Conservation (phyloP, 345 rosid genomes). For the Salix arbutifolia region DNA sequence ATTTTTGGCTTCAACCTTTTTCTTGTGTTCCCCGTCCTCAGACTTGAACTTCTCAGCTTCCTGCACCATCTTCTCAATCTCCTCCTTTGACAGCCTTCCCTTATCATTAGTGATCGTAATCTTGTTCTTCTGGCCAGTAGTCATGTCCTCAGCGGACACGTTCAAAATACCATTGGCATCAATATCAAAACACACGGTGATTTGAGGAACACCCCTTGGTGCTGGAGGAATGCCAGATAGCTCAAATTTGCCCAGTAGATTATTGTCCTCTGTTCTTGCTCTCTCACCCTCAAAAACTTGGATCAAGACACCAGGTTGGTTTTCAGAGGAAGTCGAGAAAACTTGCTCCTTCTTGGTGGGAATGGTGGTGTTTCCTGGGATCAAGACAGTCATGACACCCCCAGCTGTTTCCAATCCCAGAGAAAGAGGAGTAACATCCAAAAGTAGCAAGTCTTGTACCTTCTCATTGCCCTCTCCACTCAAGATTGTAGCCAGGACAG, state of each 20-base stretch:
- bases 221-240: constrained; percentile 21
- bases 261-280: constrained; percentile 17
- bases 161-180: constrained; percentile 22
- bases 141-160: constrained; percentile 23
- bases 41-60: constrained; percentile 30
- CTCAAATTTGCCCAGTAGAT: constrained; percentile 17
- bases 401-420: constrained; percentile 20
- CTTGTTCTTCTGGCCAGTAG: constrained; percentile 26
- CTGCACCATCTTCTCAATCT: constrained; percentile 23
- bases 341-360: constrained; percentile 22
- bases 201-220: constrained; percentile 21
- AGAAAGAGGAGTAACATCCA: constrained; percentile 22
- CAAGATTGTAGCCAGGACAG: constrained; percentile 19
- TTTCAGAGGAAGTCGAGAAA: constrained; percentile 18
- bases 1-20: constrained; percentile 20
- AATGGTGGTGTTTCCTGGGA: constrained; percentile 20
- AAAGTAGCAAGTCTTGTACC: constrained; percentile 19
- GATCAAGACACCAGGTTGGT: constrained; percentile 20
- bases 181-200: constrained; percentile 16
- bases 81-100: constrained; percentile 25
- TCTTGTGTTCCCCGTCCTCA: constrained; percentile 18
- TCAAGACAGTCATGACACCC: constrained; percentile 21
- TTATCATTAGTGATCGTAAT: constrained; percentile 24
- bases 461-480: constrained; percentile 21
- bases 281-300: constrained; percentile 25